phyloP scores from a whole-genome alignment of 2,329 filamentous ascomycete genomes.

The Fusarium sp. region DNA sequence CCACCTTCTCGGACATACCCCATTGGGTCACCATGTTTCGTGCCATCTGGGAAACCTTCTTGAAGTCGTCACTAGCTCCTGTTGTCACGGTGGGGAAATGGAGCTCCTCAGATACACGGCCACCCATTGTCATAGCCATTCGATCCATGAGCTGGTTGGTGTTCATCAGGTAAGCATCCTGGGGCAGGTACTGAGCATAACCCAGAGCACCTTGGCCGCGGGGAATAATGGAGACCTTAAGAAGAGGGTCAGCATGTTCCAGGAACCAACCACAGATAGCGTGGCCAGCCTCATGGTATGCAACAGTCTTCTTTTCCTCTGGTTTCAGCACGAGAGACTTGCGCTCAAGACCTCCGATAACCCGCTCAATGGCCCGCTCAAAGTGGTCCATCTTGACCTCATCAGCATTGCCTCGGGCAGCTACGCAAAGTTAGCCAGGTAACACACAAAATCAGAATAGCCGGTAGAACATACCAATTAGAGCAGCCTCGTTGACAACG shows the following conservation, averaged over 20 bases:
- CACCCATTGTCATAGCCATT: constrained; percentile 99
- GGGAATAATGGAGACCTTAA: constrained; percentile 98
- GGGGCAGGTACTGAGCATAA: constrained; percentile 96
- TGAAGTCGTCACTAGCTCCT: constrained; percentile 96
- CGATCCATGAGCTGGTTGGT: constrained; percentile 97
- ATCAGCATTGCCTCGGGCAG: constrained; percentile 82
- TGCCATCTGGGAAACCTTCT: constrained; percentile 96
- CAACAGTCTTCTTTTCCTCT: constrained; percentile 93
- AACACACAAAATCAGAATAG: constrained; percentile 45
- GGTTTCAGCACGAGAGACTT: constrained; percentile 94
- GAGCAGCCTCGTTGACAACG: constrained; percentile 95
- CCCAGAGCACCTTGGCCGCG: constrained; percentile 92
- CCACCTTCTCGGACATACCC: constrained; percentile 96
- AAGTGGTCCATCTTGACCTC: constrained; percentile 90
- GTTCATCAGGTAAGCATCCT: constrained; percentile 95
- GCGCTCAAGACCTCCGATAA: constrained; percentile 95
- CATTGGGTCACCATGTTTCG: constrained; percentile 99
- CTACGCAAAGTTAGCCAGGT: constrained; percentile 55
- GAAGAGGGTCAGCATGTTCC: constrained; percentile 92
- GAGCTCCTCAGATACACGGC: constrained; percentile 92
- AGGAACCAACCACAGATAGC: constrained; percentile 99
- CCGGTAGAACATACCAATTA: constrained; percentile 77
- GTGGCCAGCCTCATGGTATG: constrained; percentile 98
- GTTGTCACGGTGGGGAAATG: constrained; percentile 97
- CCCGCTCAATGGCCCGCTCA: constrained; percentile 96